These are phyloP conservation scores for Phytophthora melonis DNA, from an alignment of 352 stramenopile genomes.

Conservation along the genomic window DNA sequence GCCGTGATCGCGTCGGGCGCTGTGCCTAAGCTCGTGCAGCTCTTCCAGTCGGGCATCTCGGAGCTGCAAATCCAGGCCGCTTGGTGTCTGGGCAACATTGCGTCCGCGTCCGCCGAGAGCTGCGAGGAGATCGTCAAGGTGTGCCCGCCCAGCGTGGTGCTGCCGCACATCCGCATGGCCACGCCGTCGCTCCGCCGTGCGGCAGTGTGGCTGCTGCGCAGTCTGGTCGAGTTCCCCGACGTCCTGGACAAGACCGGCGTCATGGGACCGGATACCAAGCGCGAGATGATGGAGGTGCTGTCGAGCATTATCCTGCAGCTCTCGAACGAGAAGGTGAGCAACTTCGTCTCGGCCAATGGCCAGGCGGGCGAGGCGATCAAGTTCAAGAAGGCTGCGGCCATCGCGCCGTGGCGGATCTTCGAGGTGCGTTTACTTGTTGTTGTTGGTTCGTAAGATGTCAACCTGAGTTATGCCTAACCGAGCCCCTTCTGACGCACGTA, in stretches of 20 bases:
- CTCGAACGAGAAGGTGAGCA: slow-evolving; percentile 77
- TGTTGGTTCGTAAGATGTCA: slow-evolving; percentile 15
- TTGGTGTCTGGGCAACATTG: slow-evolving; percentile 90
- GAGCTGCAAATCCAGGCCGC: slow-evolving; percentile 90
- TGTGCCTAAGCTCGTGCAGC: slow-evolving; percentile 79
- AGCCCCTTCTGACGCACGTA: slow-evolving; percentile 27
- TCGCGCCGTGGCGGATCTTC: slow-evolving; percentile 88
- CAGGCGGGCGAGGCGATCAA: slow-evolving; percentile 52
- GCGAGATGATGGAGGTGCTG: slow-evolving; percentile 79
- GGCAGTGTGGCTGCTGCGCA: slow-evolving; percentile 85
- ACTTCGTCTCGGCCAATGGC: slow-evolving; percentile 63
- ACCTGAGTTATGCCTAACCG: slow-evolving; percentile 13
- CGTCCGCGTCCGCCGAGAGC: slow-evolving; percentile 74
- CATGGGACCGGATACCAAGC: slow-evolving; percentile 63
- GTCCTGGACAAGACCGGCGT: slow-evolving; percentile 65
- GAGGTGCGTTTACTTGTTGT: slow-evolving; percentile 53
- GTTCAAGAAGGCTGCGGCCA: slow-evolving; percentile 66
- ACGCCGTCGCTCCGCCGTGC: slow-evolving; percentile 80
- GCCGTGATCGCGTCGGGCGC: slow-evolving; percentile 78
- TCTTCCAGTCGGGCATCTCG: slow-evolving; percentile 89
- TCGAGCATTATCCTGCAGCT: slow-evolving; percentile 82
- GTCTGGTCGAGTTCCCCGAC: slow-evolving; percentile 86
- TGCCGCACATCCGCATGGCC: slow-evolving; percentile 88
- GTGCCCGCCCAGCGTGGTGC: slow-evolving; percentile 72
- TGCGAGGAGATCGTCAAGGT: slow-evolving; percentile 80